Evolutionary conservation across 2,329 filamentous ascomycete genomes (phyloP).

Genomic region (Thielaviopsis euricoi): DNA sequence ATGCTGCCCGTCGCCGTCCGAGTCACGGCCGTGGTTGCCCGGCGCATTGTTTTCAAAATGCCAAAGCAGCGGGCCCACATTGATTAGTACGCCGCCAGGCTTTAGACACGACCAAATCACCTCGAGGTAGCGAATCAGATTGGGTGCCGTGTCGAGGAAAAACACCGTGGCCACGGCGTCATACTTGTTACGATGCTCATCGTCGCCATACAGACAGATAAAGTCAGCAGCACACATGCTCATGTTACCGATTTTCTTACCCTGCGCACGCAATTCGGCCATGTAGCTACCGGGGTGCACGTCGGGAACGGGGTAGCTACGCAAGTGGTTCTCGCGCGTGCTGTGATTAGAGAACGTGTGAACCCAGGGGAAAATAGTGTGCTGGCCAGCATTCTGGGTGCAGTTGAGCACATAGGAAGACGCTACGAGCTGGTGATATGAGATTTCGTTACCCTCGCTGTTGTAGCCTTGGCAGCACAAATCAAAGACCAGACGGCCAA

Average conservation of each 20-base stretch:
- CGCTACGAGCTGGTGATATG: constrained; percentile 87
- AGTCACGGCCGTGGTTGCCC: constrained; percentile 36
- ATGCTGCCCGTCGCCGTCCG: constrained; percentile 33
- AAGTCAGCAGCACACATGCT: constrained; percentile 91
- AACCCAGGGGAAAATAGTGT: constrained; percentile 71
- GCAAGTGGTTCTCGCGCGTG: constrained; percentile 57
- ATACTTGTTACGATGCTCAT: constrained; percentile 44
- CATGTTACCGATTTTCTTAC: constrained; percentile 45
- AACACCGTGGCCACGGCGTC: constrained; percentile 82
- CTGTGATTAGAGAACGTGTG: constrained; percentile 77
- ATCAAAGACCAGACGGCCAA: constrained; percentile 81
- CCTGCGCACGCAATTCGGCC: constrained; percentile 2
- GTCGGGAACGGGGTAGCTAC: constrained; percentile 61
- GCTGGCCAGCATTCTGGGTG: constrained; percentile 41
- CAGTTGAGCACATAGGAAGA: constrained; percentile 62
- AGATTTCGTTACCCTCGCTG: constrained; percentile 86
- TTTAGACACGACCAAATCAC: constrained; percentile 64
- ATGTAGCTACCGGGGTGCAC: constrained; percentile 51
- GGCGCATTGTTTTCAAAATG: constrained; percentile 71
- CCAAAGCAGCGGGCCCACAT: constrained; percentile 84
- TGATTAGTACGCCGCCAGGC: constrained; percentile 67
- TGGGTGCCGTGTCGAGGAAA: constrained; percentile 94
- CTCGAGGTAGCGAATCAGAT: constrained; percentile 78
- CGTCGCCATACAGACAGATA: constrained; percentile 60
- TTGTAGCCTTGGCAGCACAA: constrained; percentile 56